A percentile compares a stretch with the other conserved stretches of the same genome.
These are phyloP conservation scores for Teratosphaeria epicoccoides DNA, from an alignment of 2,329 filamentous ascomycete species.

Conservation along the genomic window DNA sequence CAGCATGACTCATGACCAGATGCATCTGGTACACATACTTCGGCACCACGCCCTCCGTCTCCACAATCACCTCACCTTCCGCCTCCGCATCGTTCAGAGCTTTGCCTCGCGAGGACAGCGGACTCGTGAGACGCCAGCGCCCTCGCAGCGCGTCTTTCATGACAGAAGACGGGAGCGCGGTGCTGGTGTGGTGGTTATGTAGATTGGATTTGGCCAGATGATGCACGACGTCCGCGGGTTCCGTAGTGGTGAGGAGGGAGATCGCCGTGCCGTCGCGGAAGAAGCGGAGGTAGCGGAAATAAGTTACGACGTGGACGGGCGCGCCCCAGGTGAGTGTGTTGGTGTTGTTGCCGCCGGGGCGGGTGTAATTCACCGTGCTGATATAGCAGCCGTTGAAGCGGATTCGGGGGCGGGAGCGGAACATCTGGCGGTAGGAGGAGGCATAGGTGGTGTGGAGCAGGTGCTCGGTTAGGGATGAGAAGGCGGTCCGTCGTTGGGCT, in stretches of 20 bases:
- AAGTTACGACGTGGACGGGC: conserved; percentile 91
- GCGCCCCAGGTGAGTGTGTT: conserved; percentile 65
- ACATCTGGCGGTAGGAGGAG: conserved; percentile 51
- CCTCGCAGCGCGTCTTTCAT: conserved; percentile 60
- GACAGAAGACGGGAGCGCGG: conserved; percentile 38
- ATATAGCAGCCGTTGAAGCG: conserved; percentile 97
- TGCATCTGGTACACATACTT: conserved; percentile 84
- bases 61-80: conserved; percentile 65
- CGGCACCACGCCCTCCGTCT: conserved; percentile 69
- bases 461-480: conserved; percentile 14
- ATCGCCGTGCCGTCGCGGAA: conserved; percentile 81
- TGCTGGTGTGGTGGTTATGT: conserved; percentile 29
- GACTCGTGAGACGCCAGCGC: conserved; percentile 54
- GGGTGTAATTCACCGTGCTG: conserved; percentile 88
- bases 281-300: conserved; percentile 93
- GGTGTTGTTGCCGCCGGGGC: conserved; percentile 62
- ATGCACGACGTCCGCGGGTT: conserved; percentile 80
- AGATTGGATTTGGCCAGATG: conserved; percentile 65
- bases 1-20: conserved; percentile 56
- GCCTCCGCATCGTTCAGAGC: conserved; percentile 26
- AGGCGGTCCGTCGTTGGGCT: conserved; percentile 13
- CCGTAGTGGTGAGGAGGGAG: conserved; percentile 66
- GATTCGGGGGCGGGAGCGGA: conserved; percentile 70
- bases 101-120: conserved; percentile 14
- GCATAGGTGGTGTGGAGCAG: conserved; percentile 22